phyloP scores from a whole-genome alignment of 192 early-diverging fungal species.

The Entomortierella lignicola region DNA sequence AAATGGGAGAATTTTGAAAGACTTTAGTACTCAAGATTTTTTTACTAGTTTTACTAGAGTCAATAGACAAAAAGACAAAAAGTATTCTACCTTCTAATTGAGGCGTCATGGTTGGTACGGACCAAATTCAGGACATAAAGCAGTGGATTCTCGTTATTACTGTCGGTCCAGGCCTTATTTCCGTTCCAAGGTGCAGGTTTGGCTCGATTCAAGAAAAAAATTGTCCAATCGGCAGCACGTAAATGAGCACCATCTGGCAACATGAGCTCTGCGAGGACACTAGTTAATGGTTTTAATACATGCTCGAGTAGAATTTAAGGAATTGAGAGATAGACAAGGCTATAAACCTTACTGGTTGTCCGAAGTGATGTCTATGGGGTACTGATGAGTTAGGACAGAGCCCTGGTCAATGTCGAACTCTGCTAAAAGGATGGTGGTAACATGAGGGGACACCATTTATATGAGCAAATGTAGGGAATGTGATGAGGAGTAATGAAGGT shows the following conservation, averaged over 20 bases:
- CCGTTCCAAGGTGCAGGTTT: constrained; percentile 63
- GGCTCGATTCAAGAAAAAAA: constrained; percentile 89
- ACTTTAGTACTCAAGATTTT: constrained; percentile 26
- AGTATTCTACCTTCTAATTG: constrained; percentile 67
- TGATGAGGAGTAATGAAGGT: no score
- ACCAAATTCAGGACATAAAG: constrained; percentile 94
- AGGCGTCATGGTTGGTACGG: constrained; percentile 87
- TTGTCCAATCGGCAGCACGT: constrained; percentile 94
- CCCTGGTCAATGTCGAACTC: constrained; percentile 98
- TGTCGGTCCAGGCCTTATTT: constrained; percentile 23
- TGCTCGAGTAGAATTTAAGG: not conserved
- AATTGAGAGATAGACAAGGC: not conserved
- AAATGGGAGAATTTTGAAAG: constrained; percentile 55
- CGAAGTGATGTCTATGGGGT: constrained; percentile 82
- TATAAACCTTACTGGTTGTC: constrained; percentile 76
- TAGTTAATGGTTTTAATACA: constrained; percentile 16
- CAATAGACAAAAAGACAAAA: no score
- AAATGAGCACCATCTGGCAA: constrained; percentile 95
- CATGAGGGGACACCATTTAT: constrained; percentile 63
- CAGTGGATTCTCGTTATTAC: constrained; percentile 69
- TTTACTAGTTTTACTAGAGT: constrained; percentile 72
- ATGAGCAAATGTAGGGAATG: not conserved
- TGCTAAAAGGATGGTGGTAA: constrained; percentile 89
- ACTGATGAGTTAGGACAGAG: constrained; percentile 87
- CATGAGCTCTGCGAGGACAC: constrained; percentile 95